These are phyloP conservation scores for Fonsecaea pedrosoi DNA, from an alignment of 2,329 filamentous ascomycete species.

Conservation along the genomic window DNA sequence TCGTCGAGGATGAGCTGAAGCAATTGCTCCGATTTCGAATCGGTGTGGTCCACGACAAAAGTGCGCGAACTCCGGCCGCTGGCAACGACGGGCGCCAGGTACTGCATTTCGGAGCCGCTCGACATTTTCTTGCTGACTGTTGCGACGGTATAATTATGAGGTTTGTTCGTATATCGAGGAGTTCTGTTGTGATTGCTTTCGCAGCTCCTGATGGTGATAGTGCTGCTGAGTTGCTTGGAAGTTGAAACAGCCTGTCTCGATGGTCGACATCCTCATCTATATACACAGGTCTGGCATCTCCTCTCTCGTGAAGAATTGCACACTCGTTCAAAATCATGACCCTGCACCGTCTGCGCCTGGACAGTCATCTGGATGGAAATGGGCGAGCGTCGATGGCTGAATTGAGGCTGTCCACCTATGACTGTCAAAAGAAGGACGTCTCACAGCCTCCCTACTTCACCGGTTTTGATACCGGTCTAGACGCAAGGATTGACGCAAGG, in stretches of 20 bases:
- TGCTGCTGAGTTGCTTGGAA: neutral
- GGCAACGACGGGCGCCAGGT: neutral
- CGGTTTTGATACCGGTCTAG: neutral
- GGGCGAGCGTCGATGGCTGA: constrained; percentile 3
- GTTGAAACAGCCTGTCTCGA: neutral
- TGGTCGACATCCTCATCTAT: neutral
- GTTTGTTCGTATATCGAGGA: neutral
- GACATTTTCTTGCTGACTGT: neutral
- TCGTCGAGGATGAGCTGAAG: constrained; percentile 12
- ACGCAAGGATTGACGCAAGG: neutral
- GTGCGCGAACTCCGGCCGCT: constrained; percentile 4
- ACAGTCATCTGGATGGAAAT: constrained; percentile 7
- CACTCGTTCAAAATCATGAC: neutral
- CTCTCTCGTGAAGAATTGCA: neutral
- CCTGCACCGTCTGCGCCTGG: neutral
- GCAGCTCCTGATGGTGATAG: neutral
- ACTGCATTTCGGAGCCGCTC: constrained; percentile 1
- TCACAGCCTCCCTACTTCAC: neutral
- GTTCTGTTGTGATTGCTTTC: neutral
- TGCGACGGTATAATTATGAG: neutral
- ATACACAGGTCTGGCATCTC: neutral
- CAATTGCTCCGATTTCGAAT: constrained; percentile 9
- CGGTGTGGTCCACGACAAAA: neutral
- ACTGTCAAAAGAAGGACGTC: neutral
- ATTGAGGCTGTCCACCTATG: constrained; percentile 2